Base-by-base conservation (phyloP, 225 moss, liverwort and hornwort genomes). In the Ulota crispa region DNA sequence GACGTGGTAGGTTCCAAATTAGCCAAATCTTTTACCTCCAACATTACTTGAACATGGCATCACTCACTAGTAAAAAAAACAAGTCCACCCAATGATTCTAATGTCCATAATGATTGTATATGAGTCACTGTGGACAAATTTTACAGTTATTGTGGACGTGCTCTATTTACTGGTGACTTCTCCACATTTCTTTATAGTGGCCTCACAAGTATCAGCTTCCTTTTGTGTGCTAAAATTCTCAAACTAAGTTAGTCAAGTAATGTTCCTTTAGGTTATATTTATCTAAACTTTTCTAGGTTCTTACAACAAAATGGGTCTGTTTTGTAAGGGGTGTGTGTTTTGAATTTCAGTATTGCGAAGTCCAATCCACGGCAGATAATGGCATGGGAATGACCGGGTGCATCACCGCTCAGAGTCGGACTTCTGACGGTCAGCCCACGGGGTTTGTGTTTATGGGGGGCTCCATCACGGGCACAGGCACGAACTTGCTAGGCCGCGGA, bases 381-480 rank as follows among this genome's bases (percentile, higher is more conserved):
- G 82, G 30, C 23, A 87, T 9, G 13, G 14, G 14, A 45, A 45
- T 45, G 45, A 45, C 73, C 2, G 88, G 90, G 53, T 83, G 81
- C 77, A 86, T 92, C 60, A 92, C 89, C 13, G 92, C 92, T 0
- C 92, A 89, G 61, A 39, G 78, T 61, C 84, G 89, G 11, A 11
- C 75, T 1, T 75, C 75, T 3, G 61, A 18, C 4, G 47, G 72
- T 15, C 80, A 86, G 23, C 9, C 80, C 39, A 88, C 84, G 4
- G 88, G 92, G 16, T 89, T 92, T 54, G 59, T 74, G 8, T 89
- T 89, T 62, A 86, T 88, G 2, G 84, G 89, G 28, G 91, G 91
- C 52, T 81, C 87, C 31, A 87, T 93, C 53, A 83, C 72, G 2
- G 92, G 92, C 77, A 82, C 86, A 26, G 87, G 89, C 3, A 0